Evolutionary conservation across 2,329 filamentous ascomycete genomes (phyloP).

Genomic region (Cordyceps pruinosa): DNA sequence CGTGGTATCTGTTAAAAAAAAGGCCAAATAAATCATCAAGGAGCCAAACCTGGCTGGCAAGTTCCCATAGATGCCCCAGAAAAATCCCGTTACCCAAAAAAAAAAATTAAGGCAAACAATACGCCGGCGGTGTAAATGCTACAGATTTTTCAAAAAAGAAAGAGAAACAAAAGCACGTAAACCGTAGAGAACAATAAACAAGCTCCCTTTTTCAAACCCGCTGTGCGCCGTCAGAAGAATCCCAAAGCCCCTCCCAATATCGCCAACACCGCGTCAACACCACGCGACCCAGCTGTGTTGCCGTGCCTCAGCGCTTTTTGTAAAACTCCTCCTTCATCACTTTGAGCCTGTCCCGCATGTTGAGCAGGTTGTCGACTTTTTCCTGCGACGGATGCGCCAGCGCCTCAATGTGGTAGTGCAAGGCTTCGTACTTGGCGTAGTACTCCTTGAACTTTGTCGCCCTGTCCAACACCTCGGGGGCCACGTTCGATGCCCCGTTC

Average conservation of each 20-base stretch:
- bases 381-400: constrained; percentile 44
- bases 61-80: constrained; percentile 8
- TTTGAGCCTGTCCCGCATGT: constrained; percentile 48
- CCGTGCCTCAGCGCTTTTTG: constrained; percentile 23
- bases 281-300: not conserved
- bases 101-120: not conserved
- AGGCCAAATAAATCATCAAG: constrained; percentile 1
- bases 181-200: not conserved
- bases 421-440: constrained; percentile 50
- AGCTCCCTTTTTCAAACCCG: not conserved
- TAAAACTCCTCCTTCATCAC: constrained; percentile 56
- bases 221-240: constrained; percentile 4
- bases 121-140: not conserved
- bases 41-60: not conserved
- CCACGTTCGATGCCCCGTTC: constrained; percentile 20
- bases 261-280: not conserved
- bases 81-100: not conserved
- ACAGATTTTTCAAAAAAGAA: constrained; percentile 3
- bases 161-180: not conserved
- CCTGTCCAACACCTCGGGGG: constrained; percentile 41
- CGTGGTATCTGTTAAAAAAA: constrained; percentile 6
- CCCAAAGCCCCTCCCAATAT: not conserved
- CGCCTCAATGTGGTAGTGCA: constrained; percentile 49
- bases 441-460: constrained; percentile 49
- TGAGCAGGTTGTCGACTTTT: constrained; percentile 43